phyloP scores from a whole-genome alignment of 768 basidiomycete species.

The Harrya chromipes region DNA sequence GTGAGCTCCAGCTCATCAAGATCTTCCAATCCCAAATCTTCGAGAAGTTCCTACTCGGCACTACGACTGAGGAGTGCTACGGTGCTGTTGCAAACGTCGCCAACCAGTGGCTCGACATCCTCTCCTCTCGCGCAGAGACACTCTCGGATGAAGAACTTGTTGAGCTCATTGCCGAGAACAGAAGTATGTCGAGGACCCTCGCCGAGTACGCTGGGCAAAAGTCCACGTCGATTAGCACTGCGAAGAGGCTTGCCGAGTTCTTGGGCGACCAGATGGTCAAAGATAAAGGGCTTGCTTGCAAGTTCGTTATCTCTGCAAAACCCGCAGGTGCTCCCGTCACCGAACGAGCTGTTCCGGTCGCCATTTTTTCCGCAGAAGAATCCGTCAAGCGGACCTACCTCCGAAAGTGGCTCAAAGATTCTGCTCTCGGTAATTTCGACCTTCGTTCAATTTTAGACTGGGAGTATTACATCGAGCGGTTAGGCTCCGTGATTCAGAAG shows the following conservation, averaged over 20 bases:
- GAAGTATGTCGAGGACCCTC: slow-evolving; percentile 96
- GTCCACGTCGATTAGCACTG: slow-evolving; percentile 97
- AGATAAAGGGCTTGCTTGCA: slow-evolving; percentile 98
- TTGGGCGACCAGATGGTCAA: slow-evolving; percentile 98
- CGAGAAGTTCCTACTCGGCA: slow-evolving; percentile 92
- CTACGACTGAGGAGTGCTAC: slow-evolving; percentile 94
- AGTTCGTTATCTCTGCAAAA: slow-evolving; percentile 96
- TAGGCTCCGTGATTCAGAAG: slow-evolving; percentile 98
- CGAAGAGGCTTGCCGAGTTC: slow-evolving; percentile 92
- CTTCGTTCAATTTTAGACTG: slow-evolving; percentile 94
- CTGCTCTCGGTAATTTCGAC: slow-evolving; percentile 81
- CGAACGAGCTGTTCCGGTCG: slow-evolving; percentile 93
- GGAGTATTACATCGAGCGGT: slow-evolving; percentile 96
- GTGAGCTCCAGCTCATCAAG: slow-evolving; percentile 97
- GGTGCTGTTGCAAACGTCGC: slow-evolving; percentile 90
- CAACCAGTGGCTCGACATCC: slow-evolving; percentile 95
- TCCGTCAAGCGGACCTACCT: slow-evolving; percentile 86
- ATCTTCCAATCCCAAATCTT: slow-evolving; percentile 99
- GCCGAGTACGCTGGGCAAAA: slow-evolving; percentile 97
- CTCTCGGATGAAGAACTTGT: slow-evolving; percentile 90
- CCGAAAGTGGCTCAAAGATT: slow-evolving; percentile 96
- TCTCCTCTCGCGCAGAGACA: slow-evolving; percentile 82
- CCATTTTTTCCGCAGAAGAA: slow-evolving; percentile 96
- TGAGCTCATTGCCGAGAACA: slow-evolving; percentile 96
- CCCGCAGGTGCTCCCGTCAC: slow-evolving; percentile 94